Evolutionary conservation across 495 filamentous ascomycete genomes (phyloP), one percentile per base, ranked within the genome.

Genomic region (Gamarada debralockiae): DNA sequence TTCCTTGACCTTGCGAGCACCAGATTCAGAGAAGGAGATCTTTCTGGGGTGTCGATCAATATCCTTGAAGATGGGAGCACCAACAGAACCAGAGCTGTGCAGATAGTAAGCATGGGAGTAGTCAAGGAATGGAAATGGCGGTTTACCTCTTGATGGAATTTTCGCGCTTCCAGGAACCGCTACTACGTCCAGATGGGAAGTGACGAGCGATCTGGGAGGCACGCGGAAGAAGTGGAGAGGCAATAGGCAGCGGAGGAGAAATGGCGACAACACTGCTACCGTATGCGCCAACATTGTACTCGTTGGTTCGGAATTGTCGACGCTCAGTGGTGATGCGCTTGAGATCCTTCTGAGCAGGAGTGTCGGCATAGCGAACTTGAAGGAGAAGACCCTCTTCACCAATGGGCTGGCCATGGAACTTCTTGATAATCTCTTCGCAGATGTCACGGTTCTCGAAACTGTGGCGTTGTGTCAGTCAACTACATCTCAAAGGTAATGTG

Each of bases 341-440:
- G 47, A 99, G 79, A 62, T 89, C 76, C 75, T 97, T 99, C 70
- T 99, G 93, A 48, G 89, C 87, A 34, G 91, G 87, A 24, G 95
- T 97, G 66, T 99, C 93, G 46, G 93, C 92, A 66, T 93, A 97
- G 47, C 93, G 92, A 59, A 99, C 86, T 69, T 97, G 89, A 64
- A 99, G 80, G 49, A 87, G 79, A 31, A 90, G 79, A 25, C 79
- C 79, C 60, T 92, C 84, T 36, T 85, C 82, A 46, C 83, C 84
- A 58, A 86, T 77, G 43, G 76, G 78, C 56, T 83, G 72, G 43
- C 87, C 88, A 70, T 95, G 86, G 70, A 87, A 99, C 34, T 88
- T 84, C 52, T 71, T 69, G 67, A 99, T 85, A 49, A 97, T 81
- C 48, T 85, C 79, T 57, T 97, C 90, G 52, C 93, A 97, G 49